Conservation (phyloP, 148 eudicot species). For the Hydrangea macrophylla region DNA sequence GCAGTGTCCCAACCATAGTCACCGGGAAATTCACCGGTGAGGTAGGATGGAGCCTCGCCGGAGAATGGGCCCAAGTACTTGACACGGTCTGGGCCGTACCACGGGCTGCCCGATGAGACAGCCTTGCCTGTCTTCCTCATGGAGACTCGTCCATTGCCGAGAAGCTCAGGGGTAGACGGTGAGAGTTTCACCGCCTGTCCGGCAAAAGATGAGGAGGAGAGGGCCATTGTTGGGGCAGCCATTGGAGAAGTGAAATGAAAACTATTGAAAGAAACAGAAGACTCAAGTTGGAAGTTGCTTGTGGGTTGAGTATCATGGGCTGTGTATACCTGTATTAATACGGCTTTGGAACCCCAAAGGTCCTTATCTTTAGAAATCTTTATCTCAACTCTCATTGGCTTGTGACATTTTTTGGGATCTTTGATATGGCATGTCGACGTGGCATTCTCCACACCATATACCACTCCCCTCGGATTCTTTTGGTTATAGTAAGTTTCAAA, state of each 20-base stretch:
- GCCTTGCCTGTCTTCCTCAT: constrained; percentile 30
- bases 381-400: constrained; percentile 16
- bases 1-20: constrained; percentile 47
- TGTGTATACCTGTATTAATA: background rate
- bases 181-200: constrained; percentile 27
- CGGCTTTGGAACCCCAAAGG: background rate
- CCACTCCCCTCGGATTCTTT: too few relatives aligned
- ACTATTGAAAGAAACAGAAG: background rate
- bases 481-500: too few relatives aligned
- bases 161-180: constrained; percentile 19
- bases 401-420: background rate
- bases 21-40: constrained; percentile 42
- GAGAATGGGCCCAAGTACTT: constrained; percentile 45
- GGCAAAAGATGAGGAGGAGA: constrained; percentile 33
- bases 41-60: constrained; percentile 41
- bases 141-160: constrained; percentile 21
- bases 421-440: background rate
- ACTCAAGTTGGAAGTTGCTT: background rate
- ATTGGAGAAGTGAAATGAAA: background rate
- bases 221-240: constrained; percentile 41
- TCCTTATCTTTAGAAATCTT: constrained; percentile 16
- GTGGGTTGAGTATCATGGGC: constrained; percentile 7
- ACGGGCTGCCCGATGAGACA: constrained; percentile 29
- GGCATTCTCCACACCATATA: background rate
- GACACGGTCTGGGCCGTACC: constrained; percentile 44